Conservation (phyloP, 1,284 basidiomycete species). For the Leucocoprinus gongylophorus region DNA sequence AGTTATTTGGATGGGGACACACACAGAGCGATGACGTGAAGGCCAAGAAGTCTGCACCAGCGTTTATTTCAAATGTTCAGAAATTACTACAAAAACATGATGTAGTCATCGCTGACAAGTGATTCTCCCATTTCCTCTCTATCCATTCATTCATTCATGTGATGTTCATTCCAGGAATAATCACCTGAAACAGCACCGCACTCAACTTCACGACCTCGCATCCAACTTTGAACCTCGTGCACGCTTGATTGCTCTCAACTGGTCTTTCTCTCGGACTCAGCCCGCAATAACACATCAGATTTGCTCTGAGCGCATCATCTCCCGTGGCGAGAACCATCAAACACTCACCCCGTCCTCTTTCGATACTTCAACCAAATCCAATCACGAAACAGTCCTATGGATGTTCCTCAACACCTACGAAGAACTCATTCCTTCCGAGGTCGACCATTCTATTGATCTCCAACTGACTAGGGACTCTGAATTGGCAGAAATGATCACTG, state of each 20-base stretch:
- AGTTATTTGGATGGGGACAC: constrained; percentile 81
- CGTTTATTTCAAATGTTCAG: constrained; percentile 74
- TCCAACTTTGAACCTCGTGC: constrained; percentile 42
- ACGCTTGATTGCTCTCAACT: constrained; percentile 74
- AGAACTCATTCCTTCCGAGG: constrained; percentile 62
- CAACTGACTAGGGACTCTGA: constrained; percentile 30
- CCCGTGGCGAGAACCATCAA: constrained; percentile 82
- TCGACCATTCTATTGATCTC: constrained; percentile 73
- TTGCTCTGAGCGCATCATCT: constrained; percentile 66
- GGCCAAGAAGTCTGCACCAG: constrained; percentile 69
- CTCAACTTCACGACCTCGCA: constrained; percentile 53
- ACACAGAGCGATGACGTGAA: constrained; percentile 90
- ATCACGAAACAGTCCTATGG: constrained; percentile 80
- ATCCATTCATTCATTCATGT: neutral
- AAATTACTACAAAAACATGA: constrained; percentile 55
- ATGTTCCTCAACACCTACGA: constrained; percentile 67
- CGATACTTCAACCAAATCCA: constrained; percentile 13
- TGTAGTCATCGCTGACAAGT: constrained; percentile 90
- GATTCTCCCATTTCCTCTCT: constrained; percentile 19
- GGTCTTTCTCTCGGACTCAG: constrained; percentile 53
- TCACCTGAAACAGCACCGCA: constrained; percentile 73
- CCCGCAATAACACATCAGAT: constrained; percentile 59
- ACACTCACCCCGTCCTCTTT: constrained; percentile 61
- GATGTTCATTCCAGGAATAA: constrained; percentile 58
- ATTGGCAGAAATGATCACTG: constrained; percentile 40